Evolutionary conservation across 129 eudicot genomes (phyloP).

Genomic region (Cynara cardunculus): DNA sequence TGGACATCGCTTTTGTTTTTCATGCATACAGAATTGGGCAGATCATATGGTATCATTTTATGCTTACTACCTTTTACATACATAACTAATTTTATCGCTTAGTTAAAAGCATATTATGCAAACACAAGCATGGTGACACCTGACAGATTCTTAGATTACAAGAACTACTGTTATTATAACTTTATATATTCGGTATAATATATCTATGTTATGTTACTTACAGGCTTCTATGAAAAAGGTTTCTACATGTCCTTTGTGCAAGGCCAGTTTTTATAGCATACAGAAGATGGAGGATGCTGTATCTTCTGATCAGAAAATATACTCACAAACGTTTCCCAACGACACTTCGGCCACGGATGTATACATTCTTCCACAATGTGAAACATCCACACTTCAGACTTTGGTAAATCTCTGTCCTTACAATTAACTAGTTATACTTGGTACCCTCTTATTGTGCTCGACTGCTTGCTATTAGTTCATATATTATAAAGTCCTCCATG

Average conservation of each 20-base stretch:
- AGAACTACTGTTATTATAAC: not conserved
- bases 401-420: slow-evolving; percentile 30
- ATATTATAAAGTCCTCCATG: not conserved
- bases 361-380: slow-evolving; percentile 55
- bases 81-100: not conserved
- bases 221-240: slow-evolving; percentile 61
- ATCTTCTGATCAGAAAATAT: slow-evolving; percentile 74
- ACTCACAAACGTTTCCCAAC: slow-evolving; percentile 71
- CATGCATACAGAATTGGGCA: slow-evolving; percentile 96
- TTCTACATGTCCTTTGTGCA: slow-evolving; percentile 89
- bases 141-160: slow-evolving; percentile 8
- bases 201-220: not conserved
- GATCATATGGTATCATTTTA: slow-evolving; percentile 61
- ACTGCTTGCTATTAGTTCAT: not conserved
- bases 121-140: slow-evolving; percentile 2
- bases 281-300: slow-evolving; percentile 70
- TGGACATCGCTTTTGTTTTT: slow-evolving; percentile 97
- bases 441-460: too few species aligned
- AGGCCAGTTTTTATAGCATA: slow-evolving; percentile 69
- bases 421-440: not conserved
- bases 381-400: slow-evolving; percentile 17
- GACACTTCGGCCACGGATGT: slow-evolving; percentile 43
- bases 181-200: not conserved
- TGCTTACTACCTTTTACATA: not conserved
- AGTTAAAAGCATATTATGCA: not conserved